A percentile compares a stretch with the other conserved stretches of the same genome.
Conservation (phyloP, 768 basidiomycete genomes). For the Kwoniella bestiolae region DNA sequence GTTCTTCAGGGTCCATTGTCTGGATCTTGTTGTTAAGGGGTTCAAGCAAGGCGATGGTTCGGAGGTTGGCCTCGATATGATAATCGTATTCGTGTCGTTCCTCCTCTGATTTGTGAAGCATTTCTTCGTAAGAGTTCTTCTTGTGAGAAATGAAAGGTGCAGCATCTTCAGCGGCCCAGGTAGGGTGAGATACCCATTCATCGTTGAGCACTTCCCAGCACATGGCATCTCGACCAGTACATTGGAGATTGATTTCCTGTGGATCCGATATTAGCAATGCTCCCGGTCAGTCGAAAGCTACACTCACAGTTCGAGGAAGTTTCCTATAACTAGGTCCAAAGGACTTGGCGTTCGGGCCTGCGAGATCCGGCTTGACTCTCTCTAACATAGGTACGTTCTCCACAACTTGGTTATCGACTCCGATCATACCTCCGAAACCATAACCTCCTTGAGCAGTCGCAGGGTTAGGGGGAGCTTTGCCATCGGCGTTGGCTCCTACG, state of each 20-base stretch:
- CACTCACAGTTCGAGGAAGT: slow-evolving; percentile 81
- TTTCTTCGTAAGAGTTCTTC: slow-evolving; percentile 95
- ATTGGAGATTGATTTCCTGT: slow-evolving; percentile 85
- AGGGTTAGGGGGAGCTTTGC: slow-evolving; percentile 38
- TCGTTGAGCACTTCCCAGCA: slow-evolving; percentile 96
- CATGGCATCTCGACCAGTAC: slow-evolving; percentile 91
- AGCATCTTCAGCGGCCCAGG: slow-evolving; percentile 95
- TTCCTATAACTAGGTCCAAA: slow-evolving; percentile 93
- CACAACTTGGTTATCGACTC: slow-evolving; percentile 65
- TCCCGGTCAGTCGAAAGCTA: neutral
- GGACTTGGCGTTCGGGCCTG: slow-evolving; percentile 55
- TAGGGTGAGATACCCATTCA: slow-evolving; percentile 97
- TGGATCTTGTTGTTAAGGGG: slow-evolving; percentile 82
- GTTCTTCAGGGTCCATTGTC: slow-evolving; percentile 86
- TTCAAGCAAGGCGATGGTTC: slow-evolving; percentile 89
- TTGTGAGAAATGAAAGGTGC: slow-evolving; percentile 87
- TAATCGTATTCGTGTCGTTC: slow-evolving; percentile 98
- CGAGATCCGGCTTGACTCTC: slow-evolving; percentile 68
- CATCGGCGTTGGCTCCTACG: slow-evolving; percentile 73
- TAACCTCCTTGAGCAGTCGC: slow-evolving; percentile 46
- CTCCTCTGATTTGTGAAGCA: slow-evolving; percentile 94
- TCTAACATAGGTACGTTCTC: slow-evolving; percentile 76
- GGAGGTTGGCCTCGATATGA: slow-evolving; percentile 83
- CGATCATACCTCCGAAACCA: slow-evolving; percentile 52
- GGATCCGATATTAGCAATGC: slow-evolving; percentile 8